These are phyloP conservation scores for Globisporangium barbulae DNA, from an alignment of 352 stramenopile genomes.

Conservation along the genomic window DNA sequence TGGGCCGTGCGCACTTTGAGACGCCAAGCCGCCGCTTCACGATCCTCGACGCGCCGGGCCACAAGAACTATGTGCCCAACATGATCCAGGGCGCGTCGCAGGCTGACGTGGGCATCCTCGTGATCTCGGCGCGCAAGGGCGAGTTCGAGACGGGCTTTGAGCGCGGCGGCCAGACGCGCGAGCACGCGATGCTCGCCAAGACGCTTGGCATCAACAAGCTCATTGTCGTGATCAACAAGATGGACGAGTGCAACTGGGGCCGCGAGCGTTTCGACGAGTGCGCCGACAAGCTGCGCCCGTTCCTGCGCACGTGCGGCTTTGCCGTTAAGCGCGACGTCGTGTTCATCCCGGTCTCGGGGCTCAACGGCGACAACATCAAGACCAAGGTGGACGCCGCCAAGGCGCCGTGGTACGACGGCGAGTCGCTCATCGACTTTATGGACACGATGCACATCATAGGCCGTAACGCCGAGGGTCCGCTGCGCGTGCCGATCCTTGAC, in stretches of 20 bases:
- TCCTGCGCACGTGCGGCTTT: conserved; percentile 93
- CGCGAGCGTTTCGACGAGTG: conserved; percentile 92
- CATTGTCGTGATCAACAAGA: conserved; percentile 99
- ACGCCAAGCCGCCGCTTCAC: conserved; percentile 95
- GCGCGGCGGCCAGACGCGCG: conserved; percentile 96
- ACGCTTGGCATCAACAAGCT: conserved; percentile 98
- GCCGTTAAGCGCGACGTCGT: conserved; percentile 97
- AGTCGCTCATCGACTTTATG: conserved; percentile 92
- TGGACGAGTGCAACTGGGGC: conserved; percentile 97
- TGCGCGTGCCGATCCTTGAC: conserved; percentile 97
- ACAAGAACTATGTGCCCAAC: conserved; percentile 99
- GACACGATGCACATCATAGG: conserved; percentile 91
- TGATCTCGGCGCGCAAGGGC: conserved; percentile 94
- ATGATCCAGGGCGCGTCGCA: conserved; percentile 97
- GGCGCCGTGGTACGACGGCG: conserved; percentile 93
- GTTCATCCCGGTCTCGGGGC: conserved; percentile 97
- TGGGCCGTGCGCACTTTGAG: conserved; percentile 96
- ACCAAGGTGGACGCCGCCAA: conserved; percentile 65
- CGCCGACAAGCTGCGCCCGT: conserved; percentile 94
- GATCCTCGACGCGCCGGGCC: conserved; percentile 98
- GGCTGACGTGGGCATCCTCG: conserved; percentile 97
- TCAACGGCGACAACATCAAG: conserved; percentile 97
- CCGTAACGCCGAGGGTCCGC: conserved; percentile 86
- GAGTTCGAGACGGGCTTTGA: conserved; percentile 99
- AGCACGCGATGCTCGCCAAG: conserved; percentile 99